Conservation (phyloP, 805 yeast species). For the Candida ascalaphidarum region DNA sequence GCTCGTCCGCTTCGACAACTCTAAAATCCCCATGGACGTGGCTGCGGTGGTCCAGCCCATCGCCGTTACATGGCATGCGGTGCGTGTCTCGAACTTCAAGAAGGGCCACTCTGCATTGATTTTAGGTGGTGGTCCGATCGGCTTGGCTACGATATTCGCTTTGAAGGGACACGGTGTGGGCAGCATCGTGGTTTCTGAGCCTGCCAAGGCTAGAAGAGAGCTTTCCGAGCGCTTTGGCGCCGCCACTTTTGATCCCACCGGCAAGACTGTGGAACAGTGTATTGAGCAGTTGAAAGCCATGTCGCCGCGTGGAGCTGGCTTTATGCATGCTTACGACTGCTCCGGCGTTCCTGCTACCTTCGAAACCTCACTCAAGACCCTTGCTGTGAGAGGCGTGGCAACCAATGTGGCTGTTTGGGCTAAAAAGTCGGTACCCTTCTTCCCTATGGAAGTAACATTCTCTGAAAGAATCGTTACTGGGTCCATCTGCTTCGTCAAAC, state of each 20-base stretch:
- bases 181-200: conserved; percentile 49
- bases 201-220: conserved; percentile 47
- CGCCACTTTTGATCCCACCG: conserved; percentile 40
- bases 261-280: conserved; percentile 24
- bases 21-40: conserved; percentile 27
- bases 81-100: conserved; percentile 30
- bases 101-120: conserved; percentile 42
- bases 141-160: conserved; percentile 47
- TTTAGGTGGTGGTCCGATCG: conserved; percentile 58
- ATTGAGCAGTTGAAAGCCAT: conserved; percentile 26
- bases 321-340: conserved; percentile 43
- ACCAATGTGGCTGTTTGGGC: conserved; percentile 65
- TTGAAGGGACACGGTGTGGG: conserved; percentile 38
- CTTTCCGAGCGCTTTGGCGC: conserved; percentile 46
- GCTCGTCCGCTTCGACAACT: conserved; percentile 32
- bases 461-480: conserved; percentile 51
- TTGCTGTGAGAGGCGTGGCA: conserved; percentile 47
- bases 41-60: conserved; percentile 54
- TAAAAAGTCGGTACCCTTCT: conserved; percentile 35
- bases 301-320: conserved; percentile 38
- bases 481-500: conserved; percentile 51
- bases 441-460: conserved; percentile 48
- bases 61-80: conserved; percentile 56
- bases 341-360: conserved; percentile 49
- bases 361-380: conserved; percentile 40